Evolutionary conservation across 73 alveolate species (phyloP).

Genomic region (Paraurostyla sp.): DNA sequence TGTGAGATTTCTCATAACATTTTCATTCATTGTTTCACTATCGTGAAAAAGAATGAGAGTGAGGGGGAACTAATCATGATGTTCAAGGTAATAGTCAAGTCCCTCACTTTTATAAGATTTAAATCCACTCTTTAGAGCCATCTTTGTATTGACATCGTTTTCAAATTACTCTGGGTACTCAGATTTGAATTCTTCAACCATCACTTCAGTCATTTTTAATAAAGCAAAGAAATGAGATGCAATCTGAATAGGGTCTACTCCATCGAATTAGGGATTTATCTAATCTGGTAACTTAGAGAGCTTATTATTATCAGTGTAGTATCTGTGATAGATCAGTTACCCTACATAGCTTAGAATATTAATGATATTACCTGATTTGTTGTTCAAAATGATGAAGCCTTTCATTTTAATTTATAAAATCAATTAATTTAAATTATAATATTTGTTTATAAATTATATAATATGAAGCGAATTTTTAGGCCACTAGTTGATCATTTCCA

Average conservation of each 20-base stretch:
- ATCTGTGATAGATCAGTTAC: slow-evolving; percentile 43
- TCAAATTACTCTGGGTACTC: background rate
- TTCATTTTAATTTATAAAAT: slow-evolving; percentile 22
- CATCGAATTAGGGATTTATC: slow-evolving; percentile 8
- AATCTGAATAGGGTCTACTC: slow-evolving; percentile 52
- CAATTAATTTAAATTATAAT: background rate
- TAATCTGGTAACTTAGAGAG: slow-evolving; percentile 37
- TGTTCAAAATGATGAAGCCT: slow-evolving; percentile 64
- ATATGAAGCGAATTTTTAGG: slow-evolving; percentile 62
- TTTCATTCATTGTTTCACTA: background rate
- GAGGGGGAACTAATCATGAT: slow-evolving; percentile 45
- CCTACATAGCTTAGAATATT: background rate
- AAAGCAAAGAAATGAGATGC: slow-evolving; percentile 70
- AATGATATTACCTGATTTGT: slow-evolving; percentile 36
- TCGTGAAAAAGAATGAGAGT: slow-evolving; percentile 65
- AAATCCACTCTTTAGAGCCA: slow-evolving; percentile 61
- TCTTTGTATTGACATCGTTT: slow-evolving; percentile 35
- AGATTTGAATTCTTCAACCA: slow-evolving; percentile 66
- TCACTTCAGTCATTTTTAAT: slow-evolving; percentile 49
- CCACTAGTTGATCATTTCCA: slow-evolving; percentile 63
- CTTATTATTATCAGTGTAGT: slow-evolving; percentile 53
- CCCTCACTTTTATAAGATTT: slow-evolving; percentile 52
- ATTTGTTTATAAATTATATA: background rate
- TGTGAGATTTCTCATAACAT: slow-evolving; percentile 38
- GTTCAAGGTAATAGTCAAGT: slow-evolving; percentile 55